Evolutionary conservation across 805 yeast genomes (phyloP).

Genomic region (Wickerhamiella australiensis): DNA sequence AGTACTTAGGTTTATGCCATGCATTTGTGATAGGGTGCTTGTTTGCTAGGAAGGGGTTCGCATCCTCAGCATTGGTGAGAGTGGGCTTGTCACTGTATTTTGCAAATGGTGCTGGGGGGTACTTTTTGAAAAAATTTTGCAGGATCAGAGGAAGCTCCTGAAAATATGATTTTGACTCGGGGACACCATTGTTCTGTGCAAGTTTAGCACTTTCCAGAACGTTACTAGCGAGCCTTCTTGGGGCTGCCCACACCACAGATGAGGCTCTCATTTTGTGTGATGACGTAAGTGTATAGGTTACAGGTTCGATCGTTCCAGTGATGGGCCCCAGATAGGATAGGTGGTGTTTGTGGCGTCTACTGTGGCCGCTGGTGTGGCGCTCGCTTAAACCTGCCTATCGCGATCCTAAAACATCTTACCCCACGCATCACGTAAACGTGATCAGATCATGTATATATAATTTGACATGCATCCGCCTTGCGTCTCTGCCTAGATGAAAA

Average conservation of each 20-base stretch:
- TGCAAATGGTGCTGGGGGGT: conserved; percentile 74
- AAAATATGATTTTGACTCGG: conserved; percentile 31
- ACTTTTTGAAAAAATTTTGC: conserved; percentile 62
- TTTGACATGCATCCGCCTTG: neutral
- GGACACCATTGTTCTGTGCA: conserved; percentile 21
- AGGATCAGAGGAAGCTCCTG: conserved; percentile 55
- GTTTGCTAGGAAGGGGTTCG: conserved; percentile 81
- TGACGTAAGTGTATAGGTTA: too few relatives aligned
- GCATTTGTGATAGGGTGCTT: conserved; percentile 70
- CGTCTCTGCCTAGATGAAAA: conserved; percentile 17
- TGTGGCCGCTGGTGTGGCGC: too few relatives aligned
- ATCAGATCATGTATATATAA: neutral
- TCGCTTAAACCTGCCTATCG: neutral
- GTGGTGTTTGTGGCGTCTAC: too few relatives aligned
- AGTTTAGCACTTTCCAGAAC: conserved; percentile 24
- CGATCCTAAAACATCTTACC: neutral
- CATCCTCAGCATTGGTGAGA: conserved; percentile 49
- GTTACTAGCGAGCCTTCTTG: conserved; percentile 24
- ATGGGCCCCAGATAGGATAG: too few relatives aligned
- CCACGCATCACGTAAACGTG: neutral
- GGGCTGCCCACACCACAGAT: conserved; percentile 15
- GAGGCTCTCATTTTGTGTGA: conserved; percentile 24
- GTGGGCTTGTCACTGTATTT: conserved; percentile 55
- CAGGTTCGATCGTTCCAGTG: too few relatives aligned
- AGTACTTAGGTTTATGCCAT: conserved; percentile 65